A percentile compares a stretch with the other conserved stretches of the same genome.
Evolutionary conservation across 176 grass and related monocot species (phyloP).

Genomic region (Neostapfia colusana): DNA sequence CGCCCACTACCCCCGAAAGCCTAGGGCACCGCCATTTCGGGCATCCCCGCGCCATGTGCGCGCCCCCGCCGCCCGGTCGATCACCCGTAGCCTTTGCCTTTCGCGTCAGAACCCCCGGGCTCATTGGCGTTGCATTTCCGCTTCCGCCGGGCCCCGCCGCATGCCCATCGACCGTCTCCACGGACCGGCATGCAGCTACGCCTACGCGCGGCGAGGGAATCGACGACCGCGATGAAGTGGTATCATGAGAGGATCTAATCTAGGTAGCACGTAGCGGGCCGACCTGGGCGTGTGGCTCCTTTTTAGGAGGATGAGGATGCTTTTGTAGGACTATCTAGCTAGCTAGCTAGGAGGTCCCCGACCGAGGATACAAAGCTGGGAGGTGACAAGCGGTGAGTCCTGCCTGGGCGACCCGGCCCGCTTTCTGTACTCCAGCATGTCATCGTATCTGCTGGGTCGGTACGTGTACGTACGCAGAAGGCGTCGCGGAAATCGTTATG

Average conservation of each 20-base stretch:
- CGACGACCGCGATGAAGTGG: not conserved
- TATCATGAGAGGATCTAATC: not conserved
- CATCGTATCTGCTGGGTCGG: not conserved
- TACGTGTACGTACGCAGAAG: not conserved
- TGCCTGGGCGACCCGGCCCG: no score
- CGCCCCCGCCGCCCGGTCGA: not conserved
- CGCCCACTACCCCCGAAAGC: constrained; percentile 33
- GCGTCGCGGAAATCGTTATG: constrained; percentile 4
- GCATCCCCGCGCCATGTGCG: constrained; percentile 21
- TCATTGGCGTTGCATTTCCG: no score
- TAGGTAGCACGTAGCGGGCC: not conserved
- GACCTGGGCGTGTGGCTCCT: not conserved
- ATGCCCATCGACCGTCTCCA: no score
- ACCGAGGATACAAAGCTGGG: constrained; percentile 20
- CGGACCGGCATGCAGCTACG: not conserved
- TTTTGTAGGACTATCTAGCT: not conserved
- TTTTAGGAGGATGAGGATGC: not conserved
- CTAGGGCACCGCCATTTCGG: constrained; percentile 53
- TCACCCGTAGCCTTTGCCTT: not conserved
- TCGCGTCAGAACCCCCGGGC: not conserved
- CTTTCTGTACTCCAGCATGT: not conserved
- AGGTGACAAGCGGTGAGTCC: constrained; percentile 11
- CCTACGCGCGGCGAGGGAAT: not conserved
- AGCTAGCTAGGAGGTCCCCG: not conserved
- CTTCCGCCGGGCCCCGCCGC: not conserved